Evolutionary conservation across 257 asterid species (phyloP), one percentile per base, ranked within the genome.

Genomic region (Euphrasia confusa): DNA sequence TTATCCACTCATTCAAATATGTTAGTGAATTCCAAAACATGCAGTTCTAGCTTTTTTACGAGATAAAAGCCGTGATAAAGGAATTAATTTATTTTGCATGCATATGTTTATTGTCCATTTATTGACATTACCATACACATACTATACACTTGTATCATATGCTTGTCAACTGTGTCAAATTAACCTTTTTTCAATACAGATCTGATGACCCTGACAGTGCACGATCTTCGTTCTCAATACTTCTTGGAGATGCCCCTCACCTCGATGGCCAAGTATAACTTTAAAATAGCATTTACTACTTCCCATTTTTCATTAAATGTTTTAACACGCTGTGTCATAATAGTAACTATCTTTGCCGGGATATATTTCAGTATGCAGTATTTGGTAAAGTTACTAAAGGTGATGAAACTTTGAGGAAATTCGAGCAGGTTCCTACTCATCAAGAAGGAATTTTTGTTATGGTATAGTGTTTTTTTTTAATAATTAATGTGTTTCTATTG

Each of bases 201-300:
- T 77, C 65, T 70, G 77, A 83, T 42, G 95, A 87, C 69, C 96
- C 96, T 24, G 76, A 93, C 74, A 93, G 97, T 71, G 99, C 85
- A 67, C 75, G 80, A 60, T 93, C 99, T 40, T 93, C 99, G 61
- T 93, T 93, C 72, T 93, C 97, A 39, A 83, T 93, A 63, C 95
- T 93, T 50, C 96, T 92, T 72, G 97, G 97, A 72, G 84, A 93
- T 73, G 97, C 97, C 49, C 99, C 97, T 61, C 97, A 89, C 78
- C 99, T 92, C 66, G 97, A 89, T 78, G 91, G 89, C 67, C 63
- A 81, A 78, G 99, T 93, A 78, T 69, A 13, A 61, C 28, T 54
- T 44, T 45, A 21, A 57, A 17, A 39, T 59, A 56, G 21, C 18
- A 47, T 21, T 54, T 47, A 5, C 37, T 2, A 61, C 57, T 57